Evolutionary conservation across 2,329 filamentous ascomycete species (phyloP).

Genomic region (Neoarthrinium moseri): DNA sequence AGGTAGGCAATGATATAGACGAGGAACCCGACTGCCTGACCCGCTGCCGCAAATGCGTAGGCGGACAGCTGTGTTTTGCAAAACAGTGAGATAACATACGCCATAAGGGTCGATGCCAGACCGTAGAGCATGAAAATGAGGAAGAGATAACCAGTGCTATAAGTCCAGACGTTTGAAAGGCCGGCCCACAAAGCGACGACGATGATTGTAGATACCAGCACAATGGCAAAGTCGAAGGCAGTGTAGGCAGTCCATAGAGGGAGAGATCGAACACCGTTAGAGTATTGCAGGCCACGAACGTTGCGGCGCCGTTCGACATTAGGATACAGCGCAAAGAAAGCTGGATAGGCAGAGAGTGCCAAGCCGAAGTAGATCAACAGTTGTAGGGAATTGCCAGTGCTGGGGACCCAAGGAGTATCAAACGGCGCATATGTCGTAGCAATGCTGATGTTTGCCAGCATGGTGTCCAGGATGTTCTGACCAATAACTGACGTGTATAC

Average conservation of each 20-base stretch:
- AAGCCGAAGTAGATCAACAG: conserved; percentile 80
- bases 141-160: conserved; percentile 78
- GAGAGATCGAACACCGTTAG: conserved; percentile 79
- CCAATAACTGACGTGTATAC: conserved; percentile 58
- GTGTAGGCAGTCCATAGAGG: conserved; percentile 86
- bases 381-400: conserved; percentile 71
- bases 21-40: conserved; percentile 71
- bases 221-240: conserved; percentile 75
- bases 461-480: conserved; percentile 65
- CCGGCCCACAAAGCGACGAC: conserved; percentile 68
- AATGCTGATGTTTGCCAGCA: conserved; percentile 68
- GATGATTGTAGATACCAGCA: conserved; percentile 64
- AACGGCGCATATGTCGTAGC: conserved; percentile 72
- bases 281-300: conserved; percentile 84
- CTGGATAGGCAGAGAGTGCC: conserved; percentile 74
- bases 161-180: conserved; percentile 68
- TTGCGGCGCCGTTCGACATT: conserved; percentile 79
- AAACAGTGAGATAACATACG: conserved; percentile 81
- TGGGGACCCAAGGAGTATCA: conserved; percentile 68
- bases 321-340: conserved; percentile 85
- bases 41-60: conserved; percentile 78
- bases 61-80: conserved; percentile 76
- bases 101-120: conserved; percentile 70
- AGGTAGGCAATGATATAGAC: conserved; percentile 72
- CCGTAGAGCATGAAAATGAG: conserved; percentile 79